Evolutionary conservation across 441 rosid species (phyloP), one percentile per base, ranked within the genome.

Genomic region (Sinapis alba): DNA sequence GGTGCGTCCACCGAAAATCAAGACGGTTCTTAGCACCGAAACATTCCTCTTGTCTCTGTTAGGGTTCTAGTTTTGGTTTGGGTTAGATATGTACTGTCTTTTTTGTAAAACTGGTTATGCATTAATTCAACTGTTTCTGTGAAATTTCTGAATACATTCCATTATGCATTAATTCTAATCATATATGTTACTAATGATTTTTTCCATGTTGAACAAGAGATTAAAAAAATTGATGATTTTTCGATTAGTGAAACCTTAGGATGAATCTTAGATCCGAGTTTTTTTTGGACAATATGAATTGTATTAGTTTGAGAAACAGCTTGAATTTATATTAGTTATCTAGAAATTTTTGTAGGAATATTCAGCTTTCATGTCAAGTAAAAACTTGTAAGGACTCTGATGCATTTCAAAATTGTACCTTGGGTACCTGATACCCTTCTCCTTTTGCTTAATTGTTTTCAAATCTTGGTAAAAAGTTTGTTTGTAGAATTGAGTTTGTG

Each of bases 51-150:
- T 45, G 8, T 38, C 32, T 38, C 34, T 54, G 38, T 64, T 75
- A 69, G 74, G 71, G 62, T 58, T 57, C 27, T 50, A 24, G 38
- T n/a, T 53, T 28, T 45, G 34, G 28, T 38, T 51, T 18, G 24
- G 51, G 50, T 27, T 50, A 43, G 69, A 65, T n/a, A n/a, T 65
- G 19, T 24, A 9, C 32, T 47, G 38, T 59, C 50, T 21, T 56
- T 53, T 26, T n/a, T 56, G 74, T 75, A 76, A 69, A 62, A 27
- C 51, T 34, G 65, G 58, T 62, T 54, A 69, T 62, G 69, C 50
- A 43, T 43, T 43, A 43, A 43, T 13, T 43, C 50, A 13, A 43
- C 50, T 43, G 50, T 43, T 43, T n/a, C 41, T 34, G 41, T 32
- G 9, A 32, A 34, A 34, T 34, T 32, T 32, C 50, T n/a, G 50